Evolutionary conservation across 2,329 filamentous ascomycete genomes (phyloP), one percentile per base, ranked within the genome.

Genomic region (Remersonia thermophila): DNA sequence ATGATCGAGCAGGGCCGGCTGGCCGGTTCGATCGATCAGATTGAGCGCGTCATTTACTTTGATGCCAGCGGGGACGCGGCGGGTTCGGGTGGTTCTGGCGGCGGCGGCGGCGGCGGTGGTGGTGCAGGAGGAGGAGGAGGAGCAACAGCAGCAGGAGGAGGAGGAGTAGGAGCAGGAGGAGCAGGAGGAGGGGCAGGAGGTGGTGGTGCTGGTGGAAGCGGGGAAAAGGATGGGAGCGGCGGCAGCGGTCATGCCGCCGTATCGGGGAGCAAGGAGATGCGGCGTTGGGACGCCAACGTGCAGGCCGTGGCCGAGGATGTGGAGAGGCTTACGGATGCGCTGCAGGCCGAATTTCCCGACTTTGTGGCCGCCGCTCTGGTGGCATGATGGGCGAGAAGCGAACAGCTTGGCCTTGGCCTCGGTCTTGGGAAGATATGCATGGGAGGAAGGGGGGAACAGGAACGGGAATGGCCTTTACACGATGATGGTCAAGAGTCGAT

Each of bases 1-100:
- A 98, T 98, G 91, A 84, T 98, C 50, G 87, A 96, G 64, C 87
- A 95, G 58, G 86, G 84, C 8, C 77, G 91, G 23, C 61, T 98
- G 35, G 74, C 80, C 3, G 91, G 89, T 7, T 77, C 80, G 39
- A 96, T 98, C 51, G 89, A 98, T 59, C 91, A 98, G 64, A 87
- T 98, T 39, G 83, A 86, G 38, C 72, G 81, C 11, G 64, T 87
- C 9, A 87, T 98, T 41, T 86, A 78, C 63, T 98, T 98, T 55
- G 83, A 91, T 58, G 9, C 5, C 20, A 66, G 60, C 52, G 75
- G 75, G 23, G 80, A 84, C 51, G 78, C 76, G 7, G 20, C 20
- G 9, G n/a, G n/a, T n/a, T n/a, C n/a, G n/a, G n/a, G n/a, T n/a
- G n/a, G n/a, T n/a, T n/a, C n/a, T n/a, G n/a, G n/a, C n/a, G n/a